Percentiles rank a stretch among this genome's conserved stretches.
phyloP scores from a whole-genome alignment of 2,329 filamentous ascomycete species.

The Colletotrichum spinosum region DNA sequence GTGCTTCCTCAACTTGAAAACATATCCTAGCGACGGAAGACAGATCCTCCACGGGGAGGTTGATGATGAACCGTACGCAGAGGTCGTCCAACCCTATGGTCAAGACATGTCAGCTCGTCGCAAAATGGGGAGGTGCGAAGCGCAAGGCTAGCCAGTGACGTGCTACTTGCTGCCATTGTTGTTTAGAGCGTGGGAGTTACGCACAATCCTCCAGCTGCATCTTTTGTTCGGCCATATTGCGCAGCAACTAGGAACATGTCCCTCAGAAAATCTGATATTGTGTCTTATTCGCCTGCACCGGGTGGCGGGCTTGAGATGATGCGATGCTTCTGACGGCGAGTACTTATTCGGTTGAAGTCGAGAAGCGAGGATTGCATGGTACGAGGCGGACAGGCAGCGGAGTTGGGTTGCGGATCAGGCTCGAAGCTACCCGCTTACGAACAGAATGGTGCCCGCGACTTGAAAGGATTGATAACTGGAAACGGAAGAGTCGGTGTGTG shows the following conservation, averaged over 20 bases:
- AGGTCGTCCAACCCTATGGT: constrained; percentile 91
- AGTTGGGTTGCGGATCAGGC: constrained; percentile 28
- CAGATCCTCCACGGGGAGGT: constrained; percentile 91
- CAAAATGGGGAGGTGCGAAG: background rate
- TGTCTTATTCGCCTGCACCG: constrained; percentile 21
- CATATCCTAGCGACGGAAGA: constrained; percentile 92
- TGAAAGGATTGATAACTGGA: constrained; percentile 14
- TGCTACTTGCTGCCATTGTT: background rate
- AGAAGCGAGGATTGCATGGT: constrained; percentile 29
- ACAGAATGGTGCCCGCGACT: constrained; percentile 26
- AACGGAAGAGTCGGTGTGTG: background rate
- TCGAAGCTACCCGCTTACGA: constrained; percentile 34
- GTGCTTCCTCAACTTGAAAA: constrained; percentile 98
- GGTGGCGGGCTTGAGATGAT: constrained; percentile 5
- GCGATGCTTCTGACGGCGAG: constrained; percentile 22
- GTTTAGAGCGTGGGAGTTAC: constrained; percentile 42
- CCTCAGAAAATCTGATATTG: background rate
- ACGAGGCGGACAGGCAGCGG: constrained; percentile 6
- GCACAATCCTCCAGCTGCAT: constrained; percentile 92
- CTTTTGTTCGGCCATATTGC: constrained; percentile 79
- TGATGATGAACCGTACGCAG: constrained; percentile 97
- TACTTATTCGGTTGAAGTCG: constrained; percentile 26
- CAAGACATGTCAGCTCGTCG: constrained; percentile 32
- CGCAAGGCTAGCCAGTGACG: constrained; percentile 34
- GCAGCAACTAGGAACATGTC: constrained; percentile 44